These are phyloP conservation scores for Drechslerella dactyloides DNA, from an alignment of 2,329 filamentous ascomycete species.

Conservation along the genomic window DNA sequence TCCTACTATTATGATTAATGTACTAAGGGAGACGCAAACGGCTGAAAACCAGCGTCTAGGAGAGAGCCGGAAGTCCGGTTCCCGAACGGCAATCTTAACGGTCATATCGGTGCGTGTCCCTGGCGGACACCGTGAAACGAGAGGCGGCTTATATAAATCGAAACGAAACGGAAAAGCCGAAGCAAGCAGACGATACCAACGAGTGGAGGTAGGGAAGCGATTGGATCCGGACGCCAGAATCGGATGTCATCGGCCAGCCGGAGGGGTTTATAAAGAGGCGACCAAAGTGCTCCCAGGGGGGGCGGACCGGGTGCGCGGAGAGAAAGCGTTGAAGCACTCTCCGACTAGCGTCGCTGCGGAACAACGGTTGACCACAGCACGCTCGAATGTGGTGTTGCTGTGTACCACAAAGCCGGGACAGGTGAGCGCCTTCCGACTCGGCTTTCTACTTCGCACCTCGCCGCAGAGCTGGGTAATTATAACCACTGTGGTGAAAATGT, in stretches of 20 bases:
- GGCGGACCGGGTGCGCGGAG: too few relatives aligned
- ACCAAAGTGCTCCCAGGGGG: conserved; percentile 4
- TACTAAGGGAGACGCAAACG: conserved; percentile 10
- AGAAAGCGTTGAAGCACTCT: not conserved
- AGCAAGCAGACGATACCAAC: not conserved
- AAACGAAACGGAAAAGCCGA: not conserved
- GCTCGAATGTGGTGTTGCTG: not conserved
- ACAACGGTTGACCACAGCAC: not conserved
- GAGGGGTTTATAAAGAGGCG: not conserved
- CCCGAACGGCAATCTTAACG: conserved; percentile 11
- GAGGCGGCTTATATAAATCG: not conserved
- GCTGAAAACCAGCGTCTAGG: conserved; percentile 33
- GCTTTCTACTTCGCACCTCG: not conserved
- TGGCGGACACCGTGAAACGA: not conserved
- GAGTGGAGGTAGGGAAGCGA: not conserved
- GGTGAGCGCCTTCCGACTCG: not conserved
- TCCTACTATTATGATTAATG: conserved; percentile 12
- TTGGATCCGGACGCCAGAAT: not conserved
- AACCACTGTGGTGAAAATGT: too few relatives aligned
- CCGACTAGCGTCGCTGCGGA: not conserved
- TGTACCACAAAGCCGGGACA: not conserved
- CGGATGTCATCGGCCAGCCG: not conserved
- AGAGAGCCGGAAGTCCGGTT: conserved; percentile 6
- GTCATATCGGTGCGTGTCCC: conserved; percentile 19
- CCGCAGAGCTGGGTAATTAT: not conserved